Evolutionary conservation across 2,329 filamentous ascomycete species (phyloP).

Genomic region (Coleophoma crateriformis): DNA sequence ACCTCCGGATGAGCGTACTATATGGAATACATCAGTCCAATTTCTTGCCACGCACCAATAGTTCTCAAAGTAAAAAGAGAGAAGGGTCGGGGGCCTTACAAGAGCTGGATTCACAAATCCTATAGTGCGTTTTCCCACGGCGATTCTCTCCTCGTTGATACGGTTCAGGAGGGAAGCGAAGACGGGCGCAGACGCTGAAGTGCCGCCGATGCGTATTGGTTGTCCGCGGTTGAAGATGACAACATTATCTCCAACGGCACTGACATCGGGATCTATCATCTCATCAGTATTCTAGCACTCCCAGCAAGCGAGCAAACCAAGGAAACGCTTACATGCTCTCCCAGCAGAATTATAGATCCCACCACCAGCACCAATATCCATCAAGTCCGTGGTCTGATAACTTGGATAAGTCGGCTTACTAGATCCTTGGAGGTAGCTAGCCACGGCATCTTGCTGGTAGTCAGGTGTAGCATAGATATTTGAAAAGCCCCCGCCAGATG

Average conservation of each 20-base stretch:
- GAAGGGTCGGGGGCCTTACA: conserved; percentile 1
- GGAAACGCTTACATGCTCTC: conserved; percentile 9
- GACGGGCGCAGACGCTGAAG: conserved; percentile 49
- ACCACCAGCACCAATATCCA: conserved; percentile 8
- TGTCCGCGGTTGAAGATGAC: conserved; percentile 15
- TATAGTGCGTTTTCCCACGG: conserved; percentile 35
- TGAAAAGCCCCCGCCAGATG: conserved; percentile 40
- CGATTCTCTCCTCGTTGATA: conserved; percentile 54
- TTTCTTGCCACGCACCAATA: neutral
- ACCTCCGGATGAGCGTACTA: conserved; percentile 16
- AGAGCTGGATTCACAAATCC: conserved; percentile 46
- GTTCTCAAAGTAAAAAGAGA: neutral
- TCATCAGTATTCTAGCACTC: no score
- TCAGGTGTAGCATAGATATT: conserved; percentile 25
- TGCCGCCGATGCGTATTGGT: conserved; percentile 34
- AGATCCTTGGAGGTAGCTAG: conserved; percentile 15
- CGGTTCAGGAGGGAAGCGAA: conserved; percentile 51
- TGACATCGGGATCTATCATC: conserved; percentile 18
- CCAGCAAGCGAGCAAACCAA: no score
- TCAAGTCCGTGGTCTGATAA: conserved; percentile 7
- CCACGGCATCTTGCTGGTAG: conserved; percentile 15
- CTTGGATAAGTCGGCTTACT: conserved; percentile 16
- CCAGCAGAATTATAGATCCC: conserved; percentile 18
- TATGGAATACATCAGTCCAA: no score
- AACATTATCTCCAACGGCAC: conserved; percentile 19